Conservation (phyloP, 1,284 basidiomycete genomes). For the Tremellales sp. region DNA sequence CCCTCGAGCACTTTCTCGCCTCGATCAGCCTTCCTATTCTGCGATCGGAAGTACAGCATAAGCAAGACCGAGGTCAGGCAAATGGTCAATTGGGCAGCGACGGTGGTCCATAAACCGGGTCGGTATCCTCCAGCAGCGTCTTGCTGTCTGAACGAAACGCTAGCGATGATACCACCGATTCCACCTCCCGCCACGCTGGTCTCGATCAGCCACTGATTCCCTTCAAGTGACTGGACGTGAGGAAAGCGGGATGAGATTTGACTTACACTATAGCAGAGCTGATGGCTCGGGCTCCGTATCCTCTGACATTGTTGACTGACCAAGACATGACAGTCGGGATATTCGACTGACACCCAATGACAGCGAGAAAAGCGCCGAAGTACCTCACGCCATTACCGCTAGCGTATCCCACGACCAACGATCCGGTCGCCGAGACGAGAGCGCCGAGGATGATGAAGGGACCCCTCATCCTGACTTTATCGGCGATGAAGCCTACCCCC, state of each 20-base stretch:
- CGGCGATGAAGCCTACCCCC: slow-evolving; percentile 39
- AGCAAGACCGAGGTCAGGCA: slow-evolving; percentile 1
- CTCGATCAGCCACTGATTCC: slow-evolving; percentile 7
- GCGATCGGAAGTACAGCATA: slow-evolving; percentile 5
- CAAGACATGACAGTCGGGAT: slow-evolving; percentile 40
- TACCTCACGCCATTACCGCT: slow-evolving; percentile 38
- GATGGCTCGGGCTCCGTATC: slow-evolving; percentile 45
- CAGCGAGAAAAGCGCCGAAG: slow-evolving; percentile 48
- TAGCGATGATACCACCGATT: slow-evolving; percentile 16
- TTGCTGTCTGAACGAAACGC: slow-evolving; percentile 14
- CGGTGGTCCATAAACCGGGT: slow-evolving; percentile 13
- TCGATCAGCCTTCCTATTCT: slow-evolving; percentile 11
- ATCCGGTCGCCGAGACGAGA: slow-evolving; percentile 41
- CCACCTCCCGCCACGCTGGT: slow-evolving; percentile 15
- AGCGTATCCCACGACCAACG: slow-evolving; percentile 42
- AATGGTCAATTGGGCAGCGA: slow-evolving; percentile 7
- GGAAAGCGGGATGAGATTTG: not conserved
- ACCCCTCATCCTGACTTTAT: slow-evolving; percentile 42
- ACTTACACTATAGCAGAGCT: slow-evolving; percentile 38
- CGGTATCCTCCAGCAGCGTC: slow-evolving; percentile 10
- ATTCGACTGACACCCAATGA: slow-evolving; percentile 38
- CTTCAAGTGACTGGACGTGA: slow-evolving; percentile 1
- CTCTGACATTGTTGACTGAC: slow-evolving; percentile 48
- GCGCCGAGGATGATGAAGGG: slow-evolving; percentile 42
- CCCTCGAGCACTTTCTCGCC: slow-evolving; percentile 11